Base-by-base conservation (phyloP, 108 stramenopile species). In the Conticribra guillardii region DNA sequence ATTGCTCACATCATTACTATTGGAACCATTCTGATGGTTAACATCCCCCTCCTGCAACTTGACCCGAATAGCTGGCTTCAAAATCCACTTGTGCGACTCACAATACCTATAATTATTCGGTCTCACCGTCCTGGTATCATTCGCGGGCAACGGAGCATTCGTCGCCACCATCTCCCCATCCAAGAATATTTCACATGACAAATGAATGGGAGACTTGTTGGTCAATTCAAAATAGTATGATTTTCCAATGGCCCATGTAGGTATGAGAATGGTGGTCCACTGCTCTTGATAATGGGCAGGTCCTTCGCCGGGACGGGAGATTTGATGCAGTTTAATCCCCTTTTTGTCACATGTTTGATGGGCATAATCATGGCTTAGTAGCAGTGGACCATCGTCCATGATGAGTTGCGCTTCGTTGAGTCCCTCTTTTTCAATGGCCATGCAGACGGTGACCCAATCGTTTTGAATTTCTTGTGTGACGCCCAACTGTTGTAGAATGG, bases 231-330 rank as follows among this genome's bases (percentile, higher is more conserved):
- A 78, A 54, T 65, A 73, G 54, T 56, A 78, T 22, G 33, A 23
- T 34, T 73, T 58, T 1, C 71, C 71, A 15, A 78, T 45, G 15
- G 76, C 76, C 70, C 63, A 71, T 1, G 54, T 2, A 1, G 76
- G 76, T 5, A 78, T 55, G 52, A 78, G 24, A n/a, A 78, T 59
- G 27, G 59, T 78, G 1, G 71, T 72, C 76, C 76, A 78, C 29
- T 34, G 34, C 45, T 72, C 64, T 11, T 55, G 62, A 16, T 52
- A 26, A 32, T 73, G 71, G 16, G 76, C 76, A n/a, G 76, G 76
- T 58, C 76, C 76, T 67, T 78, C 76, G n/a, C 76, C 76, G 0
- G 63, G 52, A 27, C 70, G 74, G 37, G 54, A 18, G 17, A 54
- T 26, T 45, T 67, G 41, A 1, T 54, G 24, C 33, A 78, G 27